Percentiles rank a stretch among this genome's conserved stretches.
Evolutionary conservation across 352 stramenopile genomes (phyloP).

Genomic region (Elongisporangium prolatum): DNA sequence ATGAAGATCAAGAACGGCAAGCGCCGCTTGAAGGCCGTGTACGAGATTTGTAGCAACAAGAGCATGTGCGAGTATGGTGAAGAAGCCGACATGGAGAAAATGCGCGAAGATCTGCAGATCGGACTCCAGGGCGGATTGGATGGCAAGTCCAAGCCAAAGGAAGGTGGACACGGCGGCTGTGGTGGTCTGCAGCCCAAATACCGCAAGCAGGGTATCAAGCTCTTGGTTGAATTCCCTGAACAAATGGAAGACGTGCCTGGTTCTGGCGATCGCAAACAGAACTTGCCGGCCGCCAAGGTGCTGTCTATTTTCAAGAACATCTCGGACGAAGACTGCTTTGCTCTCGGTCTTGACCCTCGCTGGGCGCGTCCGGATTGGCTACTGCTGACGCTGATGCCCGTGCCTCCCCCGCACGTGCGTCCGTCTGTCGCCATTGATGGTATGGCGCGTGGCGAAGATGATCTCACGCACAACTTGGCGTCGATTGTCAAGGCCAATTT

Average conservation of each 20-base stretch:
- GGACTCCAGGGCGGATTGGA: constrained; percentile 77
- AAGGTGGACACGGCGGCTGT: constrained; percentile 78
- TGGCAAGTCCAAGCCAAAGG: constrained; percentile 78
- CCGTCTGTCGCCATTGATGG: constrained; percentile 95
- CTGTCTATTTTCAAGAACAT: constrained; percentile 98
- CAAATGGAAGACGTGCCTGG: constrained; percentile 93
- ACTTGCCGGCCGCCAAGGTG: constrained; percentile 92
- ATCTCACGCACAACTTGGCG: constrained; percentile 97
- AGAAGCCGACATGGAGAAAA: constrained; percentile 86
- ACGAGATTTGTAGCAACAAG: constrained; percentile 92
- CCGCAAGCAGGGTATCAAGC: constrained; percentile 92
- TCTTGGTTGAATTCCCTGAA: constrained; percentile 94
- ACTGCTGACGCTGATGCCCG: constrained; percentile 97
- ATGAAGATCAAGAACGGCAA: constrained; percentile 90
- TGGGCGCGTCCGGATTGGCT: constrained; percentile 98
- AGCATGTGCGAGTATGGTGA: constrained; percentile 85
- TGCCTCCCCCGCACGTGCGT: constrained; percentile 97
- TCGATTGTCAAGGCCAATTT: constrained; percentile 99
- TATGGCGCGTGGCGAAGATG: constrained; percentile 94
- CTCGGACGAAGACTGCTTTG: constrained; percentile 94
- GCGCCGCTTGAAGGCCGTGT: constrained; percentile 91
- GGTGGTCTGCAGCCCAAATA: constrained; percentile 93
- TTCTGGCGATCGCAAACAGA: constrained; percentile 96
- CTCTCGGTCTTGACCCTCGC: constrained; percentile 93
- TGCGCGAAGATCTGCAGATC: constrained; percentile 84